Evolutionary conservation across 805 yeast species (phyloP), one percentile per base, ranked within the genome.

Genomic region (Naumovozyma baii): DNA sequence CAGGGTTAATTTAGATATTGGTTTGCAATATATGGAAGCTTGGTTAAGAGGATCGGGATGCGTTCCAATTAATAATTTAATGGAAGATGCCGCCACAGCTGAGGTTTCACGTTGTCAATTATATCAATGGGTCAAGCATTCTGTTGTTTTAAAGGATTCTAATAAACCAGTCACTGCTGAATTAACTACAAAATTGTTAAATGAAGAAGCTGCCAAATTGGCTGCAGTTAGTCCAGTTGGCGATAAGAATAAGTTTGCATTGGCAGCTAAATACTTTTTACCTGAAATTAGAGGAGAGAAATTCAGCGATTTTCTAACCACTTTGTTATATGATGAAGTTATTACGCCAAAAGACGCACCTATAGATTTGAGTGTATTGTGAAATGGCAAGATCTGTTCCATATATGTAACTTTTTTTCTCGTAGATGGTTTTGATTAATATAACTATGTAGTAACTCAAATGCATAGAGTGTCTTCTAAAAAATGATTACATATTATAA

Each of bases 61-160:
- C 70, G 88, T 81, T 44, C 90, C 94, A 49, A 83, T 83, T 61
- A 82, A 83, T 67, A 74, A 78, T 60, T 68, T 83, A 62, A 83
- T 83, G 94, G 94, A 83, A 64, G 94, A 83, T 61, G 94, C 94
- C 19, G 92, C 90, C 26, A 83, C 94, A 38, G 90, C 92, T 31
- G 94, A 83, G 63, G 94, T 83, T 32, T 79, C 88, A 29, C 74
- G 92, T 66, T 73, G 86, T 44, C 90, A 82, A 64, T 68, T 83
- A 50, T 79, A 79, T 72, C 86, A 84, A 58, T 83, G 94, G 94
- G 83, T 78, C 38, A 80, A 77, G 43, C 88, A 83, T 59, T 74
- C 76, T 34, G 81, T 76, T 34, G 64, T 57, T 40, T 57, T 74
- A 44, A 70, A 75, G 39, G 84, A 80, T 52, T 69, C 77, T 18